These are phyloP conservation scores for Cryptococcus sp. DNA, from an alignment of 1,284 basidiomycete species.

Conservation along the genomic window DNA sequence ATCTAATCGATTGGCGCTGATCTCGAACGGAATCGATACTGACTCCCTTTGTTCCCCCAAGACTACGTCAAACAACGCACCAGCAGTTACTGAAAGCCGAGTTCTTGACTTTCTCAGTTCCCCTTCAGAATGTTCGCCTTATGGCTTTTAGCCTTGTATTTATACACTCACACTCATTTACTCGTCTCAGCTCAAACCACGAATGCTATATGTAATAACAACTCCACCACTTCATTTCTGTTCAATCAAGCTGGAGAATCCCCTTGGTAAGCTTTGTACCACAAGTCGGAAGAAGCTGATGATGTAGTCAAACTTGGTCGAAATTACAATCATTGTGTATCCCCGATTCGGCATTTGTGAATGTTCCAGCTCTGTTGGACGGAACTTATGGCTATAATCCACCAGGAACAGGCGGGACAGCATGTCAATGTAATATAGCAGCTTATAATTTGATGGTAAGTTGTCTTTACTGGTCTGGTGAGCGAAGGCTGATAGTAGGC, in stretches of 20 bases:
- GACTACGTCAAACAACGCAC: no score
- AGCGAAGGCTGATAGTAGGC: conserved; percentile 8
- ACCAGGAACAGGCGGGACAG: conserved; percentile 3
- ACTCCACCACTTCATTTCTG: conserved; percentile 15
- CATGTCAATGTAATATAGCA: conserved; percentile 26
- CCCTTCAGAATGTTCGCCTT: no score
- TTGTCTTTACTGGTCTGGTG: background rate
- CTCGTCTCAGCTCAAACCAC: conserved; percentile 16
- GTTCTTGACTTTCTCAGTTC: no score
- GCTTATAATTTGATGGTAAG: conserved; percentile 28
- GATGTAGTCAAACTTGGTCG: conserved; percentile 22
- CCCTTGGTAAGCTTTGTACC: conserved; percentile 20
- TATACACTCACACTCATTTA: background rate
- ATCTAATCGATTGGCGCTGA: no score
- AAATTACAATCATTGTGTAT: conserved; percentile 32
- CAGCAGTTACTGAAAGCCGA: no score
- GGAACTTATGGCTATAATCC: conserved; percentile 20
- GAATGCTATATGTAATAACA: conserved; percentile 18
- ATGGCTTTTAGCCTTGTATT: no score
- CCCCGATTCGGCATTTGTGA: conserved; percentile 13
- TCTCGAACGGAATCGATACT: no score
- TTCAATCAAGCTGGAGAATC: conserved; percentile 25
- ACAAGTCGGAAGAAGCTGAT: background rate
- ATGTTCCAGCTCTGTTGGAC: conserved; percentile 26
- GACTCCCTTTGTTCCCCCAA: no score